Evolutionary conservation across 2,329 filamentous ascomycete species (phyloP).

Genomic region (Calonectria montana): DNA sequence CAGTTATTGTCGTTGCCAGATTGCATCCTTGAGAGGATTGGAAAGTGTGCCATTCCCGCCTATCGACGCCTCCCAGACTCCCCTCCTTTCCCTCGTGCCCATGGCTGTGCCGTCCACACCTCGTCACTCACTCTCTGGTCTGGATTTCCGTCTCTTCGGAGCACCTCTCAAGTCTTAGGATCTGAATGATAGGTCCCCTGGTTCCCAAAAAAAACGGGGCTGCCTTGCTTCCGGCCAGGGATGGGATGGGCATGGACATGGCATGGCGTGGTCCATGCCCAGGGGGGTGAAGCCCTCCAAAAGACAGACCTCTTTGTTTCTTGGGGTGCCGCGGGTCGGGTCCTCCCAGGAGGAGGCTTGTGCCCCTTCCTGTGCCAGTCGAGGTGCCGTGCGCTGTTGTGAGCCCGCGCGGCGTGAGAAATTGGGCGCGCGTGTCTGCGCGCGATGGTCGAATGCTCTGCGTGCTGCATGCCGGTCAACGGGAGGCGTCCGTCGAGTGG

Average conservation of each 20-base stretch:
- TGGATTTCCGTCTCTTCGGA: constrained; percentile 7
- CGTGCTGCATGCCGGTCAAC: constrained; percentile 7
- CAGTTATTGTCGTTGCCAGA: not conserved
- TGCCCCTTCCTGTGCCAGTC: constrained; percentile 20
- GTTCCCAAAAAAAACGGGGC: constrained; percentile 33
- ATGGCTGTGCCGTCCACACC: constrained; percentile 4
- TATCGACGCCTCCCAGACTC: not conserved
- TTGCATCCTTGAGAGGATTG: not conserved
- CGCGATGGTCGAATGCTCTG: constrained; percentile 12
- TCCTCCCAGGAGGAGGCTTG: constrained; percentile 31
- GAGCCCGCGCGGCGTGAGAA: constrained; percentile 17
- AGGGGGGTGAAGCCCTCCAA: constrained; percentile 18
- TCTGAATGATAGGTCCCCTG: constrained; percentile 34
- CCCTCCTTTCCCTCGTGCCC: not conserved
- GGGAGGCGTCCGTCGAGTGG: constrained; percentile 20
- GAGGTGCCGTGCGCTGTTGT: constrained; percentile 14
- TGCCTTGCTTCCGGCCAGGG: constrained; percentile 30
- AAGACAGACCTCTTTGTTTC: constrained; percentile 22
- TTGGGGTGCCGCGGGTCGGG: constrained; percentile 14
- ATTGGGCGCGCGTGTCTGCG: constrained; percentile 19
- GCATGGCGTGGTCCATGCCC: constrained; percentile 28
- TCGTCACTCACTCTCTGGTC: constrained; percentile 13
- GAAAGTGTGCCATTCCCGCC: not conserved
- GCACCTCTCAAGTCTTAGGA: constrained; percentile 18
- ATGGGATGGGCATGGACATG: constrained; percentile 22